Conservation (phyloP, 2,329 filamentous ascomycete genomes). For the Colletotrichum musicola region DNA sequence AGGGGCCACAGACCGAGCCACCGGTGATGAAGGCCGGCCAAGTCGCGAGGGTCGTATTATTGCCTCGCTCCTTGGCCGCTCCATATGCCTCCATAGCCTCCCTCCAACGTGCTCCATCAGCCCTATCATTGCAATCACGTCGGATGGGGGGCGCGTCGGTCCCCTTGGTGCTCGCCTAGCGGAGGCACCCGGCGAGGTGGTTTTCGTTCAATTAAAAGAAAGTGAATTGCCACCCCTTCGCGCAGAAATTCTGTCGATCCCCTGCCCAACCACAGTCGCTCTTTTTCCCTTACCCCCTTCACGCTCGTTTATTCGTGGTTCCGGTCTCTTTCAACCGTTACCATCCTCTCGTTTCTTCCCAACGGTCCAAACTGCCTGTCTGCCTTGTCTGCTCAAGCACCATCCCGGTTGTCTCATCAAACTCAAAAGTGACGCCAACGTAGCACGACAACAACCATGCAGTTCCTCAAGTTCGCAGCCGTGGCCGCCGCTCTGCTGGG, state of each 20-base stretch:
- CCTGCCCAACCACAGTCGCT: conserved; percentile 31
- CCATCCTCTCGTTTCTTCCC: background rate
- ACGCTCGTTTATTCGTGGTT: conserved; percentile 1
- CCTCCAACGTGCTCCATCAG: conserved; percentile 24
- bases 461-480: conserved; percentile 30
- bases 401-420: conserved; percentile 7
- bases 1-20: conserved; percentile 12
- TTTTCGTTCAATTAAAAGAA: conserved; percentile 33
- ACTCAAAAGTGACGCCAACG: conserved; percentile 7
- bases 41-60: conserved; percentile 20
- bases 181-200: conserved; percentile 11
- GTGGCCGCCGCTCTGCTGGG: conserved; percentile 32
- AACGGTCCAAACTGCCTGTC: conserved; percentile 1
- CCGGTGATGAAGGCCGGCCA: background rate
- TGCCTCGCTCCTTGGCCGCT: conserved; percentile 15
- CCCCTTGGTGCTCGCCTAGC: conserved; percentile 14
- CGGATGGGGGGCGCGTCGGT: conserved; percentile 6
- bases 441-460: conserved; percentile 25
- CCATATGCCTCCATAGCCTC: conserved; percentile 6
- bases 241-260: conserved; percentile 27
- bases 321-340: background rate
- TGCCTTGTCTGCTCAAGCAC: background rate
- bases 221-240: conserved; percentile 26
- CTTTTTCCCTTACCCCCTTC: conserved; percentile 25
- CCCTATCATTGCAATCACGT: conserved; percentile 28